A percentile compares a stretch with the other conserved stretches of the same genome.
Evolutionary conservation across 352 stramenopile species (phyloP).

Genomic region (Thraustotheca clavata): DNA sequence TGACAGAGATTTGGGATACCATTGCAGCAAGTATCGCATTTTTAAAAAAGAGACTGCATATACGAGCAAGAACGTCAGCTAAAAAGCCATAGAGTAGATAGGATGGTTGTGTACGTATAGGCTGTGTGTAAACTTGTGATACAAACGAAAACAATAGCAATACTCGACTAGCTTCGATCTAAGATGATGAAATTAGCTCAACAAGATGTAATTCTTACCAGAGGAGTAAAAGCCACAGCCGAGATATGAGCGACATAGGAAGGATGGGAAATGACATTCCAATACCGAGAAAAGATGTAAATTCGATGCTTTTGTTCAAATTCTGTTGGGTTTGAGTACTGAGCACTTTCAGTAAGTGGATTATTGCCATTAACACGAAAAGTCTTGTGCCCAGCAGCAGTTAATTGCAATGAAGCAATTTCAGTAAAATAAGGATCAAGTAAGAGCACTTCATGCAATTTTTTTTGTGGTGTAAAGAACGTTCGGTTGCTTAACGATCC

Average conservation of each 20-base stretch:
- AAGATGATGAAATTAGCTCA: neutral
- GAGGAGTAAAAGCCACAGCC: constrained; percentile 43
- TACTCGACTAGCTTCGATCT: constrained; percentile 16
- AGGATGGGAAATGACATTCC: constrained; percentile 71
- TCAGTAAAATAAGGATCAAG: constrained; percentile 68
- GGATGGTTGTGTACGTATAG: neutral
- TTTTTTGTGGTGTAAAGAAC: constrained; percentile 39
- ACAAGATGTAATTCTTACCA: constrained; percentile 21
- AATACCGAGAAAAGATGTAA: constrained; percentile 80
- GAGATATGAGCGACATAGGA: constrained; percentile 60
- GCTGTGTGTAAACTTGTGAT: constrained; percentile 4
- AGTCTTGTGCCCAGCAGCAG: constrained; percentile 50
- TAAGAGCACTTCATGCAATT: constrained; percentile 58
- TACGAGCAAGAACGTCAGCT: constrained; percentile 48
- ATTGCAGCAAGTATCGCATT: constrained; percentile 62
- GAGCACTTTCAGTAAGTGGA: too few species aligned
- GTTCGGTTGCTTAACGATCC: constrained; percentile 46
- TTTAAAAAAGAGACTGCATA: constrained; percentile 59
- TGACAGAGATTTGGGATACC: constrained; percentile 53
- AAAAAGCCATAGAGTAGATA: constrained; percentile 20
- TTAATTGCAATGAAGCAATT: constrained; percentile 64
- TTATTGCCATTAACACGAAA: constrained; percentile 66
- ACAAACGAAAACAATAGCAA: constrained; percentile 4
- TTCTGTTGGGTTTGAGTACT: constrained; percentile 28
- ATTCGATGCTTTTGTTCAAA: constrained; percentile 32